A percentile compares a stretch with the other conserved stretches of the same genome.
phyloP scores from a whole-genome alignment of 495 filamentous ascomycete species.

The Penicillium salamii region DNA sequence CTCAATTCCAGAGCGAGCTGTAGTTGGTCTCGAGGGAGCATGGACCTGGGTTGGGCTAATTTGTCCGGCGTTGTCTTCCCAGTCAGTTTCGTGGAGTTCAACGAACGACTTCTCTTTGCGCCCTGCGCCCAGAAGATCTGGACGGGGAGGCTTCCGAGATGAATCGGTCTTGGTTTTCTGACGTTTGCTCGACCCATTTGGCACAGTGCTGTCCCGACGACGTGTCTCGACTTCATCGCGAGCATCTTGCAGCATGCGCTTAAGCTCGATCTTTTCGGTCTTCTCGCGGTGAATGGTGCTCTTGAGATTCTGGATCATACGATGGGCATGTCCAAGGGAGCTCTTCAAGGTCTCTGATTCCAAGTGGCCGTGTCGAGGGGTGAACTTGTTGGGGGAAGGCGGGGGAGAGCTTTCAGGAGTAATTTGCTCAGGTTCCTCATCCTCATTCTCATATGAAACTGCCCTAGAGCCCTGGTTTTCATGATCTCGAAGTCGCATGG shows the following conservation, averaged over 20 bases:
- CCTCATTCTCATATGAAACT: slow-evolving; percentile 59
- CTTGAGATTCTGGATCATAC: slow-evolving; percentile 93
- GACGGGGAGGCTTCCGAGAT: slow-evolving; percentile 70
- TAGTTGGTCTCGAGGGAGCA: slow-evolving; percentile 16
- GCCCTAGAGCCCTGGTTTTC: slow-evolving; percentile 59
- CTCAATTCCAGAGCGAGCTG: slow-evolving; percentile 17
- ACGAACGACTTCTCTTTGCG: slow-evolving; percentile 74
- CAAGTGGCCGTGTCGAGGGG: slow-evolving; percentile 81
- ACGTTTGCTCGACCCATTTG: slow-evolving; percentile 54
- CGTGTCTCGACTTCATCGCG: slow-evolving; percentile 86
- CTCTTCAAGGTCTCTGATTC: slow-evolving; percentile 94
- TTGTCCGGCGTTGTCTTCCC: slow-evolving; percentile 74
- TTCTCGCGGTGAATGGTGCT: slow-evolving; percentile 95
- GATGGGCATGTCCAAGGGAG: slow-evolving; percentile 88
- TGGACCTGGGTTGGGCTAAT: slow-evolving; percentile 44
- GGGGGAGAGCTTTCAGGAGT: slow-evolving; percentile 91
- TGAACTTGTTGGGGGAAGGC: slow-evolving; percentile 83
- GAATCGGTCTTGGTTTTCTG: slow-evolving; percentile 68
- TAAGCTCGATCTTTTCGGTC: slow-evolving; percentile 94
- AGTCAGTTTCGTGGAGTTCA: slow-evolving; percentile 71
- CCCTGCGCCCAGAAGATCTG: slow-evolving; percentile 74
- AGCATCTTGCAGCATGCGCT: slow-evolving; percentile 92
- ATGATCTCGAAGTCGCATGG: slow-evolving; percentile 65
- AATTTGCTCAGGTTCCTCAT: slow-evolving; percentile 60
- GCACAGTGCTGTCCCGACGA: slow-evolving; percentile 55